These are phyloP conservation scores for Cyanodermella asteris DNA, from an alignment of 2,329 filamentous ascomycete genomes.

Conservation along the genomic window DNA sequence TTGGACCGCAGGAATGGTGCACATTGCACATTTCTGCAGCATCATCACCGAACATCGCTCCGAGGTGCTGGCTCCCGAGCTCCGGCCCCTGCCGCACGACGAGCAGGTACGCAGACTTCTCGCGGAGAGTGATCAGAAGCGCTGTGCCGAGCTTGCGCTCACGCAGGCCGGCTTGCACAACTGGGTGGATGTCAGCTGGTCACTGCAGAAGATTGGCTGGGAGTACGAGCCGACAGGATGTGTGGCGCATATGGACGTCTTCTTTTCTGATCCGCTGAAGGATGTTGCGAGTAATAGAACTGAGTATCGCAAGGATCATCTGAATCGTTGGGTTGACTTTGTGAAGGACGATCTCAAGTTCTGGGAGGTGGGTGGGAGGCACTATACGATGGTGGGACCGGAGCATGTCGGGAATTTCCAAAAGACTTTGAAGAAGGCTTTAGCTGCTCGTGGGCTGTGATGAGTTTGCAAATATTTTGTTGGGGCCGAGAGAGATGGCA, in stretches of 20 bases:
- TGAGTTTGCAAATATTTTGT: no score
- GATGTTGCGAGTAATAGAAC: slow-evolving; percentile 9
- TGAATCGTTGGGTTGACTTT: slow-evolving; percentile 18
- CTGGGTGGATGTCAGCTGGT: slow-evolving; percentile 17
- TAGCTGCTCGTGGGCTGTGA: slow-evolving; percentile 8
- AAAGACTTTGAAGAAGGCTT: slow-evolving; percentile 9
- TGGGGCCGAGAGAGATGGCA: background rate
- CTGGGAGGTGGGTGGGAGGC: slow-evolving; percentile 17
- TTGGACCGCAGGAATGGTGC: slow-evolving; percentile 18
- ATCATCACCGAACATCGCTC: slow-evolving; percentile 16
- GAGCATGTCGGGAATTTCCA: slow-evolving; percentile 17
- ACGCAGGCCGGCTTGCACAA: slow-evolving; percentile 9
- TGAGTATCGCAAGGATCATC: slow-evolving; percentile 7
- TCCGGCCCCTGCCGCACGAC: slow-evolving; percentile 5
- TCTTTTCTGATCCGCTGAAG: slow-evolving; percentile 15
- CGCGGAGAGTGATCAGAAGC: slow-evolving; percentile 6
- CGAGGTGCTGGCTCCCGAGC: slow-evolving; percentile 7
- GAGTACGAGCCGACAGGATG: slow-evolving; percentile 20
- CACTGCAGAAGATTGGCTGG: slow-evolving; percentile 15
- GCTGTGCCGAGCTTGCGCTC: slow-evolving; percentile 15
- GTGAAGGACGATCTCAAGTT: slow-evolving; percentile 10
- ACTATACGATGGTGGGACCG: slow-evolving; percentile 20
- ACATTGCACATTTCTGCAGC: slow-evolving; percentile 20
- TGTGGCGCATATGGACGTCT: slow-evolving; percentile 18
- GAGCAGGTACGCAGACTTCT: slow-evolving; percentile 11